Base-by-base conservation (phyloP, 164 flowering plant species). In the Protea cynaroides region DNA sequence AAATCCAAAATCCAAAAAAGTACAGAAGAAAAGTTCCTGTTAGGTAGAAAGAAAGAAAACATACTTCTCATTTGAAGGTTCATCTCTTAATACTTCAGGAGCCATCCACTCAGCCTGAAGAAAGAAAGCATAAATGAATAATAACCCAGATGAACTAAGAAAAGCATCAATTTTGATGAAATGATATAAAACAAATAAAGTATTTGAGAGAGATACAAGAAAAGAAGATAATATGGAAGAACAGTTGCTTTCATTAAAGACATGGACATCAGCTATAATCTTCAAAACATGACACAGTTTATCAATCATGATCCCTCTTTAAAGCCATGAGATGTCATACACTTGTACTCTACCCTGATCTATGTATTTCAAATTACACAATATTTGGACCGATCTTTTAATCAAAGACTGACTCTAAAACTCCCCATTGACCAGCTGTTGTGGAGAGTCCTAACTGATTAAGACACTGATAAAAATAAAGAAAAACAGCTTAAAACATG, bases 21-120 rank as follows among this genome's bases (percentile, higher is more conserved):
- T 36, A 7, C 23, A 5, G 0, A 38, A 66, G 23, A 9, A 43
- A 37, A 44, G 14, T 18, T 23, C 43, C 7, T 25, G 25, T 51
- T 23, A 59, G 6, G 25, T 40, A 54, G 14, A 54, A 7, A 40
- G n/a, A 29, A 54, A 25, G 34, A 64, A 56, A 44, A 64, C 79
- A 23, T 83, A 94, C 99, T 89, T 94, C 60, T 94, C 99, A 74
- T 94, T 80, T 14, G 99, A 85, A 67, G 92, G 99, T 77, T 94
- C 99, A 75, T 94, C 91, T 76, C 93, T 75, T 25, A 94, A 79
- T 38, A 94, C 96, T 79, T 94, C 99, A 55, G 99, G 99, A 67
- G 99, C 99, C 99, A 94, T 94, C 99, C 99, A 94, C 72, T 94
- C 97, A 47, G 99, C 96, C 99, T 94, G 83, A 63, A 77, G 60